Conservation (phyloP, 225 moss, liverwort and hornwort genomes). For the Takakia lepidozioides region DNA sequence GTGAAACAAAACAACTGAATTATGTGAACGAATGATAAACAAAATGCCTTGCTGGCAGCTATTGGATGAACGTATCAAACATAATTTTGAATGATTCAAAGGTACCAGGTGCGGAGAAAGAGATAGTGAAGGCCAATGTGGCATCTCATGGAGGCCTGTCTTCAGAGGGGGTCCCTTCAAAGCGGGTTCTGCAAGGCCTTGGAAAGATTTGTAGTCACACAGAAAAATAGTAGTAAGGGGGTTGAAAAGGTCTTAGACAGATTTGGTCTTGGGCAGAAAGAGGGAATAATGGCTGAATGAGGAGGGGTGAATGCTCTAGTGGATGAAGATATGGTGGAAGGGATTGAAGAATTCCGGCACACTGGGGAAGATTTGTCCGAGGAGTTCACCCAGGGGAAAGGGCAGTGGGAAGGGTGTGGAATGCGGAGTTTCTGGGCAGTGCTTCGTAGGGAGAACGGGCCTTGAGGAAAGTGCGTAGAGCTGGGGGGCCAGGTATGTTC, state of each 20-base stretch:
- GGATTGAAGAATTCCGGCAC: constrained; percentile 10
- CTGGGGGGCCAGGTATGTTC: constrained; percentile 71
- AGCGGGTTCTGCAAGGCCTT: too few species aligned
- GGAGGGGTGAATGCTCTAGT: constrained; percentile 42
- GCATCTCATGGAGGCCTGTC: constrained; percentile 13
- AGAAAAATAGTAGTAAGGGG: neutral
- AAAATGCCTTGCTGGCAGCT: too few species aligned
- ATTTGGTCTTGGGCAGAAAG: constrained; percentile 27
- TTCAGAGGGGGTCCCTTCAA: neutral
- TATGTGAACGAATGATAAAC: too few species aligned
- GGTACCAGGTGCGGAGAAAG: constrained; percentile 17
- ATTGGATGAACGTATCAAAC: too few species aligned
- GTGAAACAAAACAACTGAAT: too few species aligned
- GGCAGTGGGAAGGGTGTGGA: constrained; percentile 39
- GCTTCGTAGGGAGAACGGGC: constrained; percentile 61
- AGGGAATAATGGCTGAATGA: too few species aligned
- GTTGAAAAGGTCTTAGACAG: constrained; percentile 15
- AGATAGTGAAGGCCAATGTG: constrained; percentile 11
- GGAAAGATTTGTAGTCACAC: too few species aligned
- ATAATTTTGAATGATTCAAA: constrained; percentile 13
- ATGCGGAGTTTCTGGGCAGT: constrained; percentile 60
- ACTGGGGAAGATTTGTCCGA: constrained; percentile 7
- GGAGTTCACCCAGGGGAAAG: constrained; percentile 16
- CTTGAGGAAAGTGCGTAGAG: constrained; percentile 62
- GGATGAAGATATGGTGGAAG: constrained; percentile 52